These are phyloP conservation scores for Saccharomycopsis sp. DNA, from an alignment of 805 yeast species.

Conservation along the genomic window DNA sequence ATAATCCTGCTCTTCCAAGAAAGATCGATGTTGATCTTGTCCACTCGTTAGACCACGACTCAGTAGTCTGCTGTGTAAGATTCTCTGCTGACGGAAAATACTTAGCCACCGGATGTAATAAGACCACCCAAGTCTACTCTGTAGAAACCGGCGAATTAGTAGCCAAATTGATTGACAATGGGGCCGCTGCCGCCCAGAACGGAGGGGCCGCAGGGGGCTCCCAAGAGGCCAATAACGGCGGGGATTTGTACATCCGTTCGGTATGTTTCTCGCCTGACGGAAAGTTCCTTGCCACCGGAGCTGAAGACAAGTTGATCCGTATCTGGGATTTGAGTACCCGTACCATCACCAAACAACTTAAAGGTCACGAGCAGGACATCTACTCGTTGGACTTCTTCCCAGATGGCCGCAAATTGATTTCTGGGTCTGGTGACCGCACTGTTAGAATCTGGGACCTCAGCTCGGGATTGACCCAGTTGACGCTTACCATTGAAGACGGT, in stretches of 20 bases:
- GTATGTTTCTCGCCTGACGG: constrained; percentile 97
- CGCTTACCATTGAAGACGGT: constrained; percentile 91
- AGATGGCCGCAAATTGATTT: constrained; percentile 85
- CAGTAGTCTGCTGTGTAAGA: constrained; percentile 95
- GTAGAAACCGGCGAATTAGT: constrained; percentile 87
- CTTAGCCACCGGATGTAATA: constrained; percentile 95
- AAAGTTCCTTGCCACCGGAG: constrained; percentile 63
- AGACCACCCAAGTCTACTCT: constrained; percentile 88
- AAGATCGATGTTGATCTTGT: constrained; percentile 79
- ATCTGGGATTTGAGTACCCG: constrained; percentile 91
- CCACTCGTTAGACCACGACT: constrained; percentile 84
- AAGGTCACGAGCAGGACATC: constrained; percentile 97
- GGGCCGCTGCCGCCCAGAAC: constrained; percentile 36
- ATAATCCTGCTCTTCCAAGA: constrained; percentile 79
- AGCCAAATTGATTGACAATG: constrained; percentile 81
- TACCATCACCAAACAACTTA: constrained; percentile 76
- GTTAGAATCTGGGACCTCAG: constrained; percentile 95
- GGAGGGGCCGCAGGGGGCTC: constrained; percentile 43
- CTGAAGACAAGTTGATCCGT: constrained; percentile 83
- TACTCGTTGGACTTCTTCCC: constrained; percentile 94
- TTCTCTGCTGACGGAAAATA: constrained; percentile 87
- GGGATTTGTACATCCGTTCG: constrained; percentile 88
- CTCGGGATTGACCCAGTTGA: constrained; percentile 81
- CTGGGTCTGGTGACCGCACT: constrained; percentile 95
- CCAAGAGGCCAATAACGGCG: constrained; percentile 40